Base-by-base conservation (phyloP, 768 basidiomycete species). In the Suillus variegatus region DNA sequence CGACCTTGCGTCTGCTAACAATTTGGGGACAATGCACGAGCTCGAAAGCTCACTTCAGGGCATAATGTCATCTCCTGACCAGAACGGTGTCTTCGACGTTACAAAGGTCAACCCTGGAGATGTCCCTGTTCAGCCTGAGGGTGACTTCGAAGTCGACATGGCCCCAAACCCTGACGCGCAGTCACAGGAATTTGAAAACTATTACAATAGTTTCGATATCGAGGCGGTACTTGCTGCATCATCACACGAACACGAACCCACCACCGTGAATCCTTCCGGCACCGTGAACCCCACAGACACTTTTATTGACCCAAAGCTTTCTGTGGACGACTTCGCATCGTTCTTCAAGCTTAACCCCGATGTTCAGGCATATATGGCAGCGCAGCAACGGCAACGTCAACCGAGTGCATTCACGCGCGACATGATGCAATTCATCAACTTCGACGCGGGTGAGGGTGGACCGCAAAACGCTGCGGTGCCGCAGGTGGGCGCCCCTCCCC, bases 351-450 rank as follows among this genome's bases (percentile, higher is more conserved):
- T 63, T 41, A 64, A 69, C 38, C 44, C 67, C 1, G 72, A 69
- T 12, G 8, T 56, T n/a, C 61, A 68, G 13, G 62, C 56, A 6
- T 73, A 75, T 46, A 25, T 16, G 20, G 36, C 55, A 44, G n/a
- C 64, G 4, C 66, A 41, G 25, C 71, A 68, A 16, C 73, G 16
- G 49, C 64, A 25, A 65, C 69, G 20, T 56, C 64, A 25, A 66
- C 69, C 65, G 61, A 75, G 67, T 57, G 32, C 66, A 64, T 72
- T 69, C 38, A 67, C 74, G 2, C 74, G 70, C 16, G 76, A 82
- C 10, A 71, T 76, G 46, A 75, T 82, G 67, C 67, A 78, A 35
- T 83, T 74, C 60, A 68, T 84, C 68, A 79, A 84, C 62, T 75
- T 81, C 6, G 80, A 76, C 3, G 72, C 62, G 41, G 65, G 57